Evolutionary conservation across 139 green algal genomes (phyloP).

Genomic region (Ettlia oleoabundans): DNA sequence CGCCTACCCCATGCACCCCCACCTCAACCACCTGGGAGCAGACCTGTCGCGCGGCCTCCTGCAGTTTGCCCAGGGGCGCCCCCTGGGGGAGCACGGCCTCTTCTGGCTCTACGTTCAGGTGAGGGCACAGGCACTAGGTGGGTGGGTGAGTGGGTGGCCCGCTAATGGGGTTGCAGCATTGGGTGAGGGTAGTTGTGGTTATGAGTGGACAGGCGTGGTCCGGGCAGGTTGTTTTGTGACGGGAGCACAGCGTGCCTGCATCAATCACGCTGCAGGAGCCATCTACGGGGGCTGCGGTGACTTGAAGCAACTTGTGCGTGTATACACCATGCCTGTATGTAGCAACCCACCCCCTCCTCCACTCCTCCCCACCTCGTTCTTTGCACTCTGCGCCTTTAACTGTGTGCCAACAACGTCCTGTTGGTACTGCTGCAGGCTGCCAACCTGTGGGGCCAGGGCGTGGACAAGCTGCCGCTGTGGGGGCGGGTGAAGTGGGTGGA

Average conservation of each 20-base stretch:
- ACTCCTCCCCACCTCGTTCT: neutral
- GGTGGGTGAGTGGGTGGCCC: constrained; percentile 42
- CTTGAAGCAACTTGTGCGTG: no score
- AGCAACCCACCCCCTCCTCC: neutral
- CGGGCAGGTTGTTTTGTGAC: no score
- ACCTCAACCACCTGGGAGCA: constrained; percentile 94
- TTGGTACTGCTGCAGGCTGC: neutral
- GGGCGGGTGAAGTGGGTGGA: constrained; percentile 68
- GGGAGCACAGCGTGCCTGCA: no score
- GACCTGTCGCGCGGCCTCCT: constrained; percentile 90
- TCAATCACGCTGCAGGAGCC: no score
- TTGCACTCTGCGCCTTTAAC: neutral
- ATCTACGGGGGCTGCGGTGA: no score
- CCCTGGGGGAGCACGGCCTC: constrained; percentile 82
- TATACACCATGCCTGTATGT: no score
- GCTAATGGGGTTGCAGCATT: neutral
- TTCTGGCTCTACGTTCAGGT: constrained; percentile 79
- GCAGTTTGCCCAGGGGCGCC: constrained; percentile 73
- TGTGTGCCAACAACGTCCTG: neutral
- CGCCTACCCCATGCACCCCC: constrained; percentile 94
- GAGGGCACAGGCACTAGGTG: neutral
- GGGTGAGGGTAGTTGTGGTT: no score
- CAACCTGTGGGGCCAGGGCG: constrained; percentile 70
- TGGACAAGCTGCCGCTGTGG: constrained; percentile 88
- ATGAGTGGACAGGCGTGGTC: no score